phyloP scores from a whole-genome alignment of 495 filamentous ascomycete species.

The Hypoxylon intermedium region DNA sequence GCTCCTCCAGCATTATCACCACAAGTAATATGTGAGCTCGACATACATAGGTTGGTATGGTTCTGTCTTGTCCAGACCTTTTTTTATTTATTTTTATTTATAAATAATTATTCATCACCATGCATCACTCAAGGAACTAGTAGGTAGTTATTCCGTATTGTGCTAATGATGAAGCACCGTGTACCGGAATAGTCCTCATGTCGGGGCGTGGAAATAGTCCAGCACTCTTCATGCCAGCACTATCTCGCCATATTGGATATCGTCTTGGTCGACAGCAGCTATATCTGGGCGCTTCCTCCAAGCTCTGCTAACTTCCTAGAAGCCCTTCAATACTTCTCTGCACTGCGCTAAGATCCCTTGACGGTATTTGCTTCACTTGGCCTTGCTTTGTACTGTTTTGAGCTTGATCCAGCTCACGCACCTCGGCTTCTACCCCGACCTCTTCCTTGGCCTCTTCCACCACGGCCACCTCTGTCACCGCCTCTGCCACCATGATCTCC shows the following conservation, averaged over 20 bases:
- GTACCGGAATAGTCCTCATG: too few relatives aligned
- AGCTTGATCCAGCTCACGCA: conserved; percentile 29
- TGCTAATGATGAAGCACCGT: too few relatives aligned
- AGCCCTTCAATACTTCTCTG: not conserved
- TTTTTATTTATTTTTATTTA: too few relatives aligned
- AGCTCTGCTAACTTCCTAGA: conserved; percentile 1
- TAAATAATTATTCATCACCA: too few relatives aligned
- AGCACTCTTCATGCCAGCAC: conserved; percentile 9
- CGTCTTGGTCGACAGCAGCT: conserved; percentile 14
- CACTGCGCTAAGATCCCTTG: not conserved
- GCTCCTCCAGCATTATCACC: too few relatives aligned
- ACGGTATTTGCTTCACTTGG: not conserved
- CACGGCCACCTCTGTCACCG: conserved; percentile 55
- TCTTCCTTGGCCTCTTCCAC: conserved; percentile 61
- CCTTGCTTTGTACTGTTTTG: not conserved
- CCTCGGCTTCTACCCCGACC: conserved; percentile 60
- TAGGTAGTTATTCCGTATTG: too few relatives aligned
- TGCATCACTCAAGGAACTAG: too few relatives aligned
- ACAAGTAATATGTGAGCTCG: too few relatives aligned
- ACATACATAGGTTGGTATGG: too few relatives aligned
- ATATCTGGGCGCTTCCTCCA: conserved; percentile 3
- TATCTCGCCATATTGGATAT: conserved; percentile 6
- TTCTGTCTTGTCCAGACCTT: too few relatives aligned
- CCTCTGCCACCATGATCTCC: conserved; percentile 69
- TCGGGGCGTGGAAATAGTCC: too few relatives aligned